Evolutionary conservation across 345 rosid genomes (phyloP).

Genomic region (Populus ilicifolia): DNA sequence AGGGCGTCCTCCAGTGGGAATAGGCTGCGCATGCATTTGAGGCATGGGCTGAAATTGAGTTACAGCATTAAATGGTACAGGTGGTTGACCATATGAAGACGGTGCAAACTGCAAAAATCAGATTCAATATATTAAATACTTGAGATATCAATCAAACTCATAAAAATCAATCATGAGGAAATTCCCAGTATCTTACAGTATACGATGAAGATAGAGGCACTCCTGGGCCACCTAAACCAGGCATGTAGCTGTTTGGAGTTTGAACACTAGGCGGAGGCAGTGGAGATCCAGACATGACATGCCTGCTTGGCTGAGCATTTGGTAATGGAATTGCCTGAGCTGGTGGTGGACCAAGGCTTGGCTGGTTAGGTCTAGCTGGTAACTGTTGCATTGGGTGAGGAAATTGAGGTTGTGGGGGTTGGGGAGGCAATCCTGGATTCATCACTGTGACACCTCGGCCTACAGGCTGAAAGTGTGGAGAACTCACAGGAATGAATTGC

Average conservation of each 20-base stretch:
- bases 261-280: slow-evolving; percentile 51
- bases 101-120: slow-evolving; percentile 54
- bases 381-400: slow-evolving; percentile 59
- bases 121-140: slow-evolving; percentile 13
- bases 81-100: slow-evolving; percentile 49
- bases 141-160: slow-evolving; percentile 14
- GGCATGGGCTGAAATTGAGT: slow-evolving; percentile 50
- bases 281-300: slow-evolving; percentile 46
- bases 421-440: slow-evolving; percentile 69
- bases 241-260: slow-evolving; percentile 41
- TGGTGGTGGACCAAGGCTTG: slow-evolving; percentile 46
- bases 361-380: slow-evolving; percentile 60
- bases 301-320: slow-evolving; percentile 46
- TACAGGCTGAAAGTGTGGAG: slow-evolving; percentile 71
- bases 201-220: slow-evolving; percentile 54
- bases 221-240: slow-evolving; percentile 58
- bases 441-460: slow-evolving; percentile 50
- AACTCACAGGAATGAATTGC: slow-evolving; percentile 55
- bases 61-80: slow-evolving; percentile 32
- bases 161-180: slow-evolving; percentile 7
- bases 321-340: slow-evolving; percentile 49
- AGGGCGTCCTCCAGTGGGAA: slow-evolving; percentile 52
- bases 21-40: slow-evolving; percentile 45
- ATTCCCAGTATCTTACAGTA: slow-evolving; percentile 47
- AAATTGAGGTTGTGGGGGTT: slow-evolving; percentile 58